Percentiles rank a stretch among this genome's conserved stretches.
These are phyloP conservation scores for Thymus quinquecostatus DNA, from an alignment of 257 asterid species.

Conservation along the genomic window DNA sequence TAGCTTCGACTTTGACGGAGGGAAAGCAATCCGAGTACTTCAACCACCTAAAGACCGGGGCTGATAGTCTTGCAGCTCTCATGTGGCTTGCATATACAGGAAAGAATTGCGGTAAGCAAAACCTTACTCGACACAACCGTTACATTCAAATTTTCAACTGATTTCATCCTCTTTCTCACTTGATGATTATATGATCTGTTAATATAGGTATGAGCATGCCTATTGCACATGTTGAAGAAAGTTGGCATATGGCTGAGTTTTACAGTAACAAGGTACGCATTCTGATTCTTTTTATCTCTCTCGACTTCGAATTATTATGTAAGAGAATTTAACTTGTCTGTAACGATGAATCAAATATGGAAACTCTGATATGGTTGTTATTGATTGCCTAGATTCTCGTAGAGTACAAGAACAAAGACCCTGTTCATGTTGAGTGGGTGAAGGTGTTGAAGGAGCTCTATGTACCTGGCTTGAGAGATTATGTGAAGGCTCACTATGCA, in stretches of 20 bases:
- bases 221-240: conserved; percentile 85
- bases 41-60: conserved; percentile 76
- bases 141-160: conserved; percentile 9
- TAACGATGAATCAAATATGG: not conserved
- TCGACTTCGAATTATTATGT: not conserved
- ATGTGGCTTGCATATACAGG: conserved; percentile 88
- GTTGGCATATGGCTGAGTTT: conserved; percentile 94
- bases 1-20: conserved; percentile 64
- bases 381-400: conserved; percentile 63
- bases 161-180: conserved; percentile 6
- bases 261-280: conserved; percentile 73
- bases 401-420: conserved; percentile 79
- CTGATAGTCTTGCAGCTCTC: conserved; percentile 79
- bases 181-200: conserved; percentile 25
- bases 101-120: conserved; percentile 69
- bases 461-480: conserved; percentile 85
- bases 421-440: conserved; percentile 86
- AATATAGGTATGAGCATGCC: conserved; percentile 89
- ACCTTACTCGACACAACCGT: not conserved
- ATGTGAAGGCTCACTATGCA: conserved; percentile 74
- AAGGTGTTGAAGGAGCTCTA: conserved; percentile 87
- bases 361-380: conserved; percentile 23
- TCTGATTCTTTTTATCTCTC: conserved; percentile 5
- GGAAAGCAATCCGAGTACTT: conserved; percentile 71
- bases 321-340: no score